Evolutionary conservation across 169 alveolate genomes (phyloP), one percentile per base, ranked within the genome.

Genomic region (Eimeria tenella): DNA sequence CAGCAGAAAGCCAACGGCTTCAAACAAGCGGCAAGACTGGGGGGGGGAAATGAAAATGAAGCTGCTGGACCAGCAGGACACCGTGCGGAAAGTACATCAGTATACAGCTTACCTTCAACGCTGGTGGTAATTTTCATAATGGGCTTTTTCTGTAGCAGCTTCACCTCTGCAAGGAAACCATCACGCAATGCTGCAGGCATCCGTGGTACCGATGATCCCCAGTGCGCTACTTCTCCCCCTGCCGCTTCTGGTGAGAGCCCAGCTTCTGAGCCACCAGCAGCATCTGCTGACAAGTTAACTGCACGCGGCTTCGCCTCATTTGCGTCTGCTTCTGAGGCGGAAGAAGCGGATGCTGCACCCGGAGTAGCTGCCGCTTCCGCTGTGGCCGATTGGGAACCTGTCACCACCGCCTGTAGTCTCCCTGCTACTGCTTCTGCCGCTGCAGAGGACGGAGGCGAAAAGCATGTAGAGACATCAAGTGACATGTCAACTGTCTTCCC

Each of bases 131-230:
- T 79, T 53, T 79, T 79, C 88, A 79, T 79, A 5, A 79, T 79
- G 65, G 88, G 88, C 55, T 79, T 79, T 42, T 79, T 79, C 71
- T 79, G 88, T 4, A 79, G 88, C 53, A 68, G 53, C 19, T 79
- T 79, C 23, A 79, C 88, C 71, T 79, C 88, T 23, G 88, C 88
- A 63, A 79, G 23, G 70, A 79, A 79, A 55, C 73, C 71, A 63
- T 79, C 88, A n/a, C 88, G 88, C 71, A 79, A 56, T 3, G 56
- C 88, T 53, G 13, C 73, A 79, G 88, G 88, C 88, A 79, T 79
- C 23, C 88, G 88, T 4, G 88, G 88, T 31, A 79, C 52, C 73
- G 73, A 79, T 13, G 88, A 79, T 79, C 88, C 88, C 88, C 88
- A 79, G 11, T 19, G 70, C 21, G 88, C 88, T 21, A 8, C 70